A percentile compares a stretch with the other conserved stretches of the same genome.
Evolutionary conservation across 2,329 filamentous ascomycete genomes (phyloP).

Genomic region (Aspergillus neotritici): DNA sequence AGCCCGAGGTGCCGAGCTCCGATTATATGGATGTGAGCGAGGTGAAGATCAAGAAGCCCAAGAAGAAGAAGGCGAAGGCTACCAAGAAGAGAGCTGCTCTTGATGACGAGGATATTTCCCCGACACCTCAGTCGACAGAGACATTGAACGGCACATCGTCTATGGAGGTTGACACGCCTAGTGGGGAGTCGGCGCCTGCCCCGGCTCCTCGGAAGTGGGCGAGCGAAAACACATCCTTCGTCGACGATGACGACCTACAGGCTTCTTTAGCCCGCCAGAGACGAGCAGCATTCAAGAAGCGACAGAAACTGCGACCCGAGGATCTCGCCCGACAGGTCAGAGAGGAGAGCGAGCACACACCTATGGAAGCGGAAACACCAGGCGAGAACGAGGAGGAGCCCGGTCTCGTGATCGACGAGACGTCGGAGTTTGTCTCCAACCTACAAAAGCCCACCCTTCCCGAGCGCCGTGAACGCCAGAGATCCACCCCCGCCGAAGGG

Average conservation of each 20-base stretch:
- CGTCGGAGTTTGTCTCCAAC: slow-evolving; percentile 87
- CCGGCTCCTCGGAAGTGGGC: slow-evolving; percentile 56
- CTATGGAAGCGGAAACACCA: slow-evolving; percentile 56
- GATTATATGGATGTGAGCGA: slow-evolving; percentile 85
- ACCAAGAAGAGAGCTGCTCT: slow-evolving; percentile 60
- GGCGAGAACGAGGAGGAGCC: slow-evolving; percentile 48
- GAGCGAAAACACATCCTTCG: slow-evolving; percentile 62
- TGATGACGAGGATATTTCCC: slow-evolving; percentile 56
- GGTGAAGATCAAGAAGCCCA: slow-evolving; percentile 90
- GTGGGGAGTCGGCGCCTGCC: slow-evolving; percentile 30
- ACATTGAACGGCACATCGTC: slow-evolving; percentile 38
- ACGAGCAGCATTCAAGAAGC: slow-evolving; percentile 78
- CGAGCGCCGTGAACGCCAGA: slow-evolving; percentile 45
- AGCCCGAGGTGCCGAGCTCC: slow-evolving; percentile 59
- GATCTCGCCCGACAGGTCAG: slow-evolving; percentile 77
- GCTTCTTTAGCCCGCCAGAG: slow-evolving; percentile 78
- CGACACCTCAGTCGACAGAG: slow-evolving; percentile 29
- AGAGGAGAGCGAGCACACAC: slow-evolving; percentile 52
- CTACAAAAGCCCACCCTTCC: slow-evolving; percentile 62
- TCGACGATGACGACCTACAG: slow-evolving; percentile 91
- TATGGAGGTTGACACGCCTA: slow-evolving; percentile 73
- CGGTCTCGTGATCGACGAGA: slow-evolving; percentile 90
- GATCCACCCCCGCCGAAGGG: slow-evolving; percentile 33
- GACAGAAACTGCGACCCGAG: slow-evolving; percentile 78
- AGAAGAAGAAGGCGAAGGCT: slow-evolving; percentile 74